These are phyloP conservation scores for Solanum piurae DNA, from an alignment of 257 asterid genomes.

Conservation along the genomic window DNA sequence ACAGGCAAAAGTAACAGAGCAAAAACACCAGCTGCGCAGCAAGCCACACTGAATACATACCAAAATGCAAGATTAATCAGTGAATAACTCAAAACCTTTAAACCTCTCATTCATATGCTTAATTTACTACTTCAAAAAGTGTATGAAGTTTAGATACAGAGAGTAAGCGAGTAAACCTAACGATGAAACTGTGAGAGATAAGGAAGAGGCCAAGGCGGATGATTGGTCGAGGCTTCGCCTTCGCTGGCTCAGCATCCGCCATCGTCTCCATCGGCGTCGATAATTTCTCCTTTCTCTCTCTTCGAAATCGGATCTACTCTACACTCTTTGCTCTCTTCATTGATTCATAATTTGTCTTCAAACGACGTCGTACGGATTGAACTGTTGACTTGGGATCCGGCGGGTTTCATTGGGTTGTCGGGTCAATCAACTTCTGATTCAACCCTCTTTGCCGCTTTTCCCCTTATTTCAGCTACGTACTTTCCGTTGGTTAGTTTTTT, in stretches of 20 bases:
- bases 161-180: conserved; percentile 37
- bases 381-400: neutral
- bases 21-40: conserved; percentile 66
- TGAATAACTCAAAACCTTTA: neutral
- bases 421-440: neutral
- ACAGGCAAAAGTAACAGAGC: conserved; percentile 73
- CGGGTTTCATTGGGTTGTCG: neutral
- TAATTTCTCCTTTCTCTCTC: neutral
- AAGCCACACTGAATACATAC: conserved; percentile 48
- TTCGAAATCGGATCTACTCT: neutral
- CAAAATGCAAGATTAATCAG: neutral
- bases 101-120: neutral
- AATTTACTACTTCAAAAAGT: neutral
- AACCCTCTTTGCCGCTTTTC: neutral
- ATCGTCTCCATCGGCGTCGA: conserved; percentile 21
- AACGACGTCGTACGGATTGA: neutral
- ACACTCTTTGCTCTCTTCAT: neutral
- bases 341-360: neutral
- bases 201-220: conserved; percentile 71
- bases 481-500: no score
- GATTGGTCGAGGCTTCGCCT: conserved; percentile 75
- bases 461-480: neutral
- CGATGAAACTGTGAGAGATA: conserved; percentile 51
- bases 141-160: neutral
- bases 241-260: conserved; percentile 40